Evolutionary conservation across 164 flowering plant species (phyloP).

Genomic region (Saururus chinensis): DNA sequence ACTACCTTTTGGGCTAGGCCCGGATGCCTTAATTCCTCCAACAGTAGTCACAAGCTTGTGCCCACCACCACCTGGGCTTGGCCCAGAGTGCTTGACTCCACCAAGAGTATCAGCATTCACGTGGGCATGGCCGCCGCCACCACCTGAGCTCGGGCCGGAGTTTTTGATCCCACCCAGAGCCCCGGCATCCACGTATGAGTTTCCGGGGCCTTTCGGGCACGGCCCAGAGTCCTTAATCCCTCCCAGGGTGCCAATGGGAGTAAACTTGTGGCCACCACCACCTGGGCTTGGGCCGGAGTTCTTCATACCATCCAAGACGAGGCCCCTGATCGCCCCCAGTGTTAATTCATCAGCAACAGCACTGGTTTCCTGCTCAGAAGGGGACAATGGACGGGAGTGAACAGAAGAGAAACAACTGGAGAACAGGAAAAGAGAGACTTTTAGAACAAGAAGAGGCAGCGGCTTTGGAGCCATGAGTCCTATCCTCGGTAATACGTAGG

Average conservation of each 20-base stretch:
- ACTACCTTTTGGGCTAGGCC: too few relatives aligned
- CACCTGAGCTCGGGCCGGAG: not conserved
- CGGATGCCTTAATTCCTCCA: slow-evolving; percentile 1
- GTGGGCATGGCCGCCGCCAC: not conserved
- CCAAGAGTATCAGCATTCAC: not conserved
- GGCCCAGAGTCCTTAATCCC: slow-evolving; percentile 2
- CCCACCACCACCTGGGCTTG: not conserved
- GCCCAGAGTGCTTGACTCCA: slow-evolving; percentile 1
- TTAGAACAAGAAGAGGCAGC: not conserved
- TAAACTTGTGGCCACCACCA: slow-evolving; percentile 1
- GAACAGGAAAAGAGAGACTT: not conserved
- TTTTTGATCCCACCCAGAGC: not conserved
- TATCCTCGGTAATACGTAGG: too few relatives aligned
- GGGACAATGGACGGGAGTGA: not conserved
- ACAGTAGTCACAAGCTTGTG: not conserved
- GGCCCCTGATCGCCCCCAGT: not conserved
- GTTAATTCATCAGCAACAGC: too few relatives aligned
- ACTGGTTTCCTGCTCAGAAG: not conserved
- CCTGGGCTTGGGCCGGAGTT: slow-evolving; percentile 3
- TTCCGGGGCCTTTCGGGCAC: slow-evolving; percentile 4
- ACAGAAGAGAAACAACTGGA: not conserved
- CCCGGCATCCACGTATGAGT: not conserved
- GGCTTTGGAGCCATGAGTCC: not conserved
- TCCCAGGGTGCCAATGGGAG: not conserved
- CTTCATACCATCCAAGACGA: not conserved